Base-by-base conservation (phyloP, 495 filamentous ascomycete species). In the Friedmanniomyces simplex region DNA sequence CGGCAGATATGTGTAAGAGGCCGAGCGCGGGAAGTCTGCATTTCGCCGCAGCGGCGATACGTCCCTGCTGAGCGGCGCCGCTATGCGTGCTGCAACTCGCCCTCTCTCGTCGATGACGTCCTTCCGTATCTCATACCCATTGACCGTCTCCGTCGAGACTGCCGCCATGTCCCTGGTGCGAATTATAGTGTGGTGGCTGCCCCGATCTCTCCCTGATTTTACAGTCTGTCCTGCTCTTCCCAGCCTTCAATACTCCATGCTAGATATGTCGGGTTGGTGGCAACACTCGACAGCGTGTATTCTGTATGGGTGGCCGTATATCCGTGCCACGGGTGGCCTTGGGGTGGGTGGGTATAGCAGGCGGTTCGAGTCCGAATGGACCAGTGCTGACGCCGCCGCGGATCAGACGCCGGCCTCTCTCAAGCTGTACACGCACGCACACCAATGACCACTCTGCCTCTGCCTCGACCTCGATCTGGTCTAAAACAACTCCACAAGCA, bases 1-100 rank as follows among this genome's bases (percentile, higher is more conserved):
- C 13, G 49, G 36, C 0, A 67, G 26, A 42, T 64, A 57, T 0
- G 64, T 64, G 53, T 67, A 67, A 14, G 62, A 64, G 1, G 64
- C 64, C 4, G 62, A 52, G 1, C 62, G 58, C 6, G 64, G 64
- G 10, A 67, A 39, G n/a, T 65, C 63, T 34, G 54, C 37, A 51
- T 51, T 30, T 4, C 34, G 53, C 1, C n/a, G 53, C 37, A 25
- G 18, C 25, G 52, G 47, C 18, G 59, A 50, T 7, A 36, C 20
- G 2, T 52, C 45, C 20, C 21, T 50, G 28, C 25, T 47, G 6
- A 24, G 50, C 8, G 25, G 37, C 34, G 36, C 42, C 24, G 34
- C 25, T 1, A 24, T 8, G 13, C 46, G 20, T 52, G 56, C 22
- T 18, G 32, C 46, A 8, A 6, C 21, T 22, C 47, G 18, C 30